Evolutionary conservation across 345 rosid genomes (phyloP).

Genomic region (sweet orange (Citrus sinensis)): DVS_A1.0 CM039165.1:36574001-36574500

Average conservation of each 20-base stretch:
- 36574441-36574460: background rate
- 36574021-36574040: conserved; percentile 19
- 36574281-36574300: conserved; percentile 13
- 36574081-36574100: conserved; percentile 53
- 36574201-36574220: conserved; percentile 32
- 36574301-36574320: conserved; percentile 8
- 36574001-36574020: conserved; percentile 28
- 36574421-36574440: background rate
- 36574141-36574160: conserved; percentile 28
- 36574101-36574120: conserved; percentile 44
- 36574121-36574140: conserved; percentile 1
- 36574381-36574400: no score
- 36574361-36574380: background rate
- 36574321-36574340: background rate
- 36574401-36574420: background rate
- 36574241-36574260: background rate
- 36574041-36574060: conserved; percentile 22
- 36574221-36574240: conserved; percentile 25
- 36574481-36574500: background rate
- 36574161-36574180: conserved; percentile 17
- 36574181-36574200: conserved; percentile 33
- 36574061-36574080: conserved; percentile 42
- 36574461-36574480: background rate
- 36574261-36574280: background rate
- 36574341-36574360: background rate